Conservation (phyloP, 1,284 basidiomycete genomes). For the Cryptococcus deneoformans region DNA sequence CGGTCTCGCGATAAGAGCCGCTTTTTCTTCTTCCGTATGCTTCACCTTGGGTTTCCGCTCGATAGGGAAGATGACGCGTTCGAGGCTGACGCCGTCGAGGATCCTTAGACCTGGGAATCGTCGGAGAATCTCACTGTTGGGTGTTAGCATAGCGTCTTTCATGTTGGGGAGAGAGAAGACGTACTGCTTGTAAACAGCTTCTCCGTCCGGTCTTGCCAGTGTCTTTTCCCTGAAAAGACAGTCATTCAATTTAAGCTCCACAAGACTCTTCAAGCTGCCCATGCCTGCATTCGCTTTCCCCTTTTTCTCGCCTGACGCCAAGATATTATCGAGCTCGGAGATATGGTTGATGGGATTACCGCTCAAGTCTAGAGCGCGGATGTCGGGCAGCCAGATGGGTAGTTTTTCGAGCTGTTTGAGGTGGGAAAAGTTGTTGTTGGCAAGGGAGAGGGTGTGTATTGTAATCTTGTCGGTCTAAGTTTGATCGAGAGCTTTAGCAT, state of each 20-base stretch:
- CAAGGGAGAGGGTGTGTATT: slow-evolving; percentile 45
- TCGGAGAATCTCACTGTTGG: slow-evolving; percentile 39
- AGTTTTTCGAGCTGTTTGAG: slow-evolving; percentile 35
- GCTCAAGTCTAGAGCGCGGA: slow-evolving; percentile 46
- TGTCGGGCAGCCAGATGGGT: slow-evolving; percentile 36
- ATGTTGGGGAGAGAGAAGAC: too few relatives aligned
- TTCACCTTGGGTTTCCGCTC: slow-evolving; percentile 36
- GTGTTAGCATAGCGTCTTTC: slow-evolving; percentile 9
- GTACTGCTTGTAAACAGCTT: slow-evolving; percentile 40
- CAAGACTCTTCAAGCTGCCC: slow-evolving; percentile 37
- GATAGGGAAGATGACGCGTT: slow-evolving; percentile 45
- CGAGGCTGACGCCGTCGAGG: slow-evolving; percentile 54
- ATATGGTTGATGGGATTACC: slow-evolving; percentile 36
- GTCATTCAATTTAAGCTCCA: slow-evolving; percentile 43
- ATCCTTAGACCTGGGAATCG: slow-evolving; percentile 48
- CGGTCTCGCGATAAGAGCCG: slow-evolving; percentile 25
- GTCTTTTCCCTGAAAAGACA: slow-evolving; percentile 36
- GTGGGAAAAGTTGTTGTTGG: slow-evolving; percentile 35
- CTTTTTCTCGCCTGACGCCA: slow-evolving; percentile 35
- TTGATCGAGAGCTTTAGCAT: neutral
- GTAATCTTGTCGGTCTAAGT: slow-evolving; percentile 1
- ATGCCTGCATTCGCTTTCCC: slow-evolving; percentile 36
- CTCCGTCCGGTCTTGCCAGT: slow-evolving; percentile 28
- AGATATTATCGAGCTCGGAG: slow-evolving; percentile 33
- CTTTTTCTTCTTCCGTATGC: slow-evolving; percentile 27